Base-by-base conservation (phyloP, 805 yeast species). In the Cyberlindnera mrakii region DNA sequence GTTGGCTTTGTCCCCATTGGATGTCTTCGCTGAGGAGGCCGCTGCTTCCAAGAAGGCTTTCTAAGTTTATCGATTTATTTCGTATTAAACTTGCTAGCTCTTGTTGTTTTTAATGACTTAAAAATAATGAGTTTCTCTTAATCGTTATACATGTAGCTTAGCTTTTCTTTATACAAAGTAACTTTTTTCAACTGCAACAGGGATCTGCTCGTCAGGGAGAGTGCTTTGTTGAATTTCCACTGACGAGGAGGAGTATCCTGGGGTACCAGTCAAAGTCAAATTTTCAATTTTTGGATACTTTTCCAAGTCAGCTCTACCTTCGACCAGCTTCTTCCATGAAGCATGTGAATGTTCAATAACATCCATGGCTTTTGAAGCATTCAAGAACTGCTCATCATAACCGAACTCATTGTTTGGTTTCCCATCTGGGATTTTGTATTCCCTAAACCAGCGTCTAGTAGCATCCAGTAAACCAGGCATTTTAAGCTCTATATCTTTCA, bases 1-100 rank as follows among this genome's bases (percentile, higher is more conserved):
- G 56, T 80, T 90, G 69, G 79, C 80, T 67, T 77, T 85, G 61
- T 86, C 96, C 68, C 99, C 99, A 71, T 79, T 93, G 73, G 99
- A 93, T 68, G 80, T 84, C 67, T 90, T 83, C 81, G 82, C 91
- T 66, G 91, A 84, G 64, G 89, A 83, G 71, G 85, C 86, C 66
- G 69, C 78, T 64, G 78, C 75, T 55, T 65, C 77, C 68, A 83
- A 82, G 79, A 84, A 80, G 49, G 53, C 53, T 46, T 49, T 41
- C 49, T 49, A 49, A 46, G 31, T 47, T 46, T 38, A 37, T 33
- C 32, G 36, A 33, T 39, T 33, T 6, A 13, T 20, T 33, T 33
- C 27, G 32, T 17, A 32, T 39, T 25, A 20, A 23, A 16, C n/a
- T 23, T 23, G 23, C 14, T 35, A 10, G 16, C 16, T 30, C 15